Evolutionary conservation across 306 rosid species (phyloP).

Genomic region (Dryas alaskensis): DNA sequence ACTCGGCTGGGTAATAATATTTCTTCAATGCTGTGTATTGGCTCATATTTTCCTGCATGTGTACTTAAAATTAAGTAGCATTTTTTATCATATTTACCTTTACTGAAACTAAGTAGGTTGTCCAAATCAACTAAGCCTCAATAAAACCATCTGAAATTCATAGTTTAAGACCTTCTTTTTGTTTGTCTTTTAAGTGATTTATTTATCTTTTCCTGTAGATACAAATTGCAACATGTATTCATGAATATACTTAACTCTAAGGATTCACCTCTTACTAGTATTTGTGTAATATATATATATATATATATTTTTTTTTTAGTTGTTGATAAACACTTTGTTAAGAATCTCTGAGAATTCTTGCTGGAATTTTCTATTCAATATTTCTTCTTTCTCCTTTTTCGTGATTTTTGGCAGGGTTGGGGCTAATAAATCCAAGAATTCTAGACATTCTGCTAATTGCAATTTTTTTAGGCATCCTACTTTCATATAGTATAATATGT

Average conservation of each 20-base stretch:
- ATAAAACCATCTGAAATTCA: neutral
- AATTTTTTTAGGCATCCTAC: neutral
- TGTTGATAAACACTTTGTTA: neutral
- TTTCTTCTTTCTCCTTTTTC: neutral
- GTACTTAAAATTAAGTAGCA: neutral
- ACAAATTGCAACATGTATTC: neutral
- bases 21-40: neutral
- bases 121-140: neutral
- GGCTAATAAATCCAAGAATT: no score
- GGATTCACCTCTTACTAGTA: neutral
- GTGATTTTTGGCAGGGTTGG: no score
- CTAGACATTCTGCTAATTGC: no score
- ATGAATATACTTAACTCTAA: neutral
- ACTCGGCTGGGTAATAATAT: slow-evolving; percentile 47
- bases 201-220: neutral
- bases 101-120: slow-evolving; percentile 2
- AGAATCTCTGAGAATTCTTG: neutral
- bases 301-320: neutral
- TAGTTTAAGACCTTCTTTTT: neutral
- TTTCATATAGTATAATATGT: no score
- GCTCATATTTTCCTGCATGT: neutral
- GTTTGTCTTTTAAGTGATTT: neutral
- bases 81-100: neutral
- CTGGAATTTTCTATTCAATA: neutral
- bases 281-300: neutral